These are phyloP conservation scores for Sphaerulina vaccinii DNA, from an alignment of 2,329 filamentous ascomycete species.

Conservation along the genomic window DNA sequence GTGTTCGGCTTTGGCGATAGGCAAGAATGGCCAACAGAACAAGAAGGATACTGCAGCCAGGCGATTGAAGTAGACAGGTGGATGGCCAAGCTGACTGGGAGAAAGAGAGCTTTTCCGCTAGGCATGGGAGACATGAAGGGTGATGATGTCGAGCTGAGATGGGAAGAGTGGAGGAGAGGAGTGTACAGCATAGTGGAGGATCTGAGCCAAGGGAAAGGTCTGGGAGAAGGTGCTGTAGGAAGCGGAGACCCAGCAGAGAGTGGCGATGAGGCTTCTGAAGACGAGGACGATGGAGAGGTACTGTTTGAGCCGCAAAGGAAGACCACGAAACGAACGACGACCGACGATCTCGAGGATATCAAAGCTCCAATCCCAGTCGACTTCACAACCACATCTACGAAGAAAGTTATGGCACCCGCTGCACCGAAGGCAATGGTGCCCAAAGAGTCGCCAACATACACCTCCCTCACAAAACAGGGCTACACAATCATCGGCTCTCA, in stretches of 20 bases:
- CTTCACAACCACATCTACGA: constrained; percentile 71
- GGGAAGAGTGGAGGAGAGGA: constrained; percentile 77
- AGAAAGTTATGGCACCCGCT: constrained; percentile 46
- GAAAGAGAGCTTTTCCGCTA: constrained; percentile 83
- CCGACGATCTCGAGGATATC: constrained; percentile 85
- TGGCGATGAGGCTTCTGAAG: constrained; percentile 69
- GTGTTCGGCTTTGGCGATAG: constrained; percentile 93
- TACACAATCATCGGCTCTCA: constrained; percentile 95
- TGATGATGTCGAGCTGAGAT: constrained; percentile 59
- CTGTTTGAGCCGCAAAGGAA: constrained; percentile 38
- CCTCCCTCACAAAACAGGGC: constrained; percentile 89
- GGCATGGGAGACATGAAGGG: constrained; percentile 81
- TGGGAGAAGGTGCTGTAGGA: constrained; percentile 69
- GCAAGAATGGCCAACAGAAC: constrained; percentile 87
- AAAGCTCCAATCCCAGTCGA: constrained; percentile 70
- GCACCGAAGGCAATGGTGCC: constrained; percentile 90
- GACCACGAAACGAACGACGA: constrained; percentile 37
- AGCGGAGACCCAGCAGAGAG: constrained; percentile 84
- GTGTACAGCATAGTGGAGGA: constrained; percentile 69
- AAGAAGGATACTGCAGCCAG: constrained; percentile 89
- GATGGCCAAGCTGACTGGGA: constrained; percentile 91
- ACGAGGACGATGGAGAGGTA: constrained; percentile 44
- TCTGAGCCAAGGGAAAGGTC: constrained; percentile 51
- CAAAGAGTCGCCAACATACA: constrained; percentile 81
- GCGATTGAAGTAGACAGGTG: constrained; percentile 88